These are phyloP conservation scores for Corymbia calophylla DNA, from an alignment of 441 rosid species.

Conservation along the genomic window DNA sequence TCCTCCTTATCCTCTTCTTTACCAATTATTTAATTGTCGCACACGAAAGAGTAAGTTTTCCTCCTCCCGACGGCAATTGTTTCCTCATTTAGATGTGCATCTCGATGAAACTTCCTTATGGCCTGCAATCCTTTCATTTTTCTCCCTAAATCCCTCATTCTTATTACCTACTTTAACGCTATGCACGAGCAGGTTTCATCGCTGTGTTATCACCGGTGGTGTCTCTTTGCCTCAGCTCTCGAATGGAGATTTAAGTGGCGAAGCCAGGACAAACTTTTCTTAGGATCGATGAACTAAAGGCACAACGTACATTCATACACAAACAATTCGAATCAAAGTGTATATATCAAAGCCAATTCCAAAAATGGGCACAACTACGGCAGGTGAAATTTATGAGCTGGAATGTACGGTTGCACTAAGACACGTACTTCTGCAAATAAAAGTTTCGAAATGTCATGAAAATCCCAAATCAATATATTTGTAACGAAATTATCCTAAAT, in stretches of 20 bases:
- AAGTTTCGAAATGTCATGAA: background rate
- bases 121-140: background rate
- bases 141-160: background rate
- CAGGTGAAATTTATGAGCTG: background rate
- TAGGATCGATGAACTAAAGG: background rate
- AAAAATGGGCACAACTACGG: background rate
- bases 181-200: background rate
- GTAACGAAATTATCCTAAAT: no score
- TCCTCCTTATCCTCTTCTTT: background rate
- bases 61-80: background rate
- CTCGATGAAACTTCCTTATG: background rate
- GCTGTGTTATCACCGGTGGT: background rate
- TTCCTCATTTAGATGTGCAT: background rate
- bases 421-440: background rate
- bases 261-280: background rate
- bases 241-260: background rate
- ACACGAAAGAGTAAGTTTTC: background rate
- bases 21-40: background rate
- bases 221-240: background rate
- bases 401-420: background rate
- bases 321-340: background rate
- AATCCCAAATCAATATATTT: no score
- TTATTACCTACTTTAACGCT: background rate
- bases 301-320: background rate
- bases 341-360: background rate